phyloP scores from a whole-genome alignment of 2,329 filamentous ascomycete species.

The Pseudopyricularia javanii region DNA sequence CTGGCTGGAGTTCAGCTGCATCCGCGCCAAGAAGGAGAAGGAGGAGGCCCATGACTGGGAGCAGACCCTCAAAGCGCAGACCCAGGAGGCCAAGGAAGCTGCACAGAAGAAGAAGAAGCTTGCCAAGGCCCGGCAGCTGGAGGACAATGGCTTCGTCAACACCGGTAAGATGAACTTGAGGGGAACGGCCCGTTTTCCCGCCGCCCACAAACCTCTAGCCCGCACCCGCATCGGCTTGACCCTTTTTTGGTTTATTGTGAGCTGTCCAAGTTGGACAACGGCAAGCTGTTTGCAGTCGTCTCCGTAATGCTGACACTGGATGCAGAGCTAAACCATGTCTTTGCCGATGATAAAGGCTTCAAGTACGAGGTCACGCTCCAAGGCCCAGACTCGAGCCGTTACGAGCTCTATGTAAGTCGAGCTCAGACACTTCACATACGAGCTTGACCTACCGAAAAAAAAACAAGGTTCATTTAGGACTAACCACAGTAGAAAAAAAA shows the following conservation, averaged over 20 bases:
- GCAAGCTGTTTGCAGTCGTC: too few species aligned
- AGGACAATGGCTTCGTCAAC: constrained; percentile 29
- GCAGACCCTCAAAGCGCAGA: constrained; percentile 11
- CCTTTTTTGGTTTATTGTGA: not conserved
- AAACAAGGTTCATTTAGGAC: too few species aligned
- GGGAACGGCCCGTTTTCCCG: not conserved
- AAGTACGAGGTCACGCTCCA: not conserved
- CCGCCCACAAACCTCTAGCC: not conserved
- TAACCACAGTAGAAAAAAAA: too few species aligned
- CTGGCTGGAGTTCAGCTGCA: constrained; percentile 37
- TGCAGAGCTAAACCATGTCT: constrained; percentile 4
- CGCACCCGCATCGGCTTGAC: not conserved
- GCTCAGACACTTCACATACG: not conserved
- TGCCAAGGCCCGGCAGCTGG: constrained; percentile 17
- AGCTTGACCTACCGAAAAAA: too few species aligned
- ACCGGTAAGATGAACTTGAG: constrained; percentile 26
- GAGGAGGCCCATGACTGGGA: constrained; percentile 22
- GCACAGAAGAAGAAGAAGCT: constrained; percentile 19
- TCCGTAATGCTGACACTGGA: too few species aligned
- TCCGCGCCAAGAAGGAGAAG: constrained; percentile 9
- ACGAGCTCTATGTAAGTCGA: not conserved
- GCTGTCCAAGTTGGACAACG: too few species aligned
- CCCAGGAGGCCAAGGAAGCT: constrained; percentile 24
- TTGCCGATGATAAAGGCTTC: not conserved
- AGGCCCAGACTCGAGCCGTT: not conserved